Evolutionary conservation across 2,329 filamentous ascomycete genomes (phyloP), one percentile per base, ranked within the genome.

Genomic region (Stagonosporopsis cucurbitacearum): DNA sequence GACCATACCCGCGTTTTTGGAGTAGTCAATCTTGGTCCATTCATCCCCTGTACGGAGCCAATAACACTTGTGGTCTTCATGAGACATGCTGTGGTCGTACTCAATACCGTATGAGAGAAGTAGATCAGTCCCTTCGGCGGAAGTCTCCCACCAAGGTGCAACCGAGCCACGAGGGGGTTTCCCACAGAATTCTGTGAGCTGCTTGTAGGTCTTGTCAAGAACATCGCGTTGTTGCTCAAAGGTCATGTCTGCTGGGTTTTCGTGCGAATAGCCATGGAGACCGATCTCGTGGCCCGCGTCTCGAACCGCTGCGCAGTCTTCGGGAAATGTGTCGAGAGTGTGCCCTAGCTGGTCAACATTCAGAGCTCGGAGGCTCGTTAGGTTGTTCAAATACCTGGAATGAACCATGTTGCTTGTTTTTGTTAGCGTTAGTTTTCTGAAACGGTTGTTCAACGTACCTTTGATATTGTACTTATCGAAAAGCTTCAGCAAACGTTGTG

Each of bases 61-160:
- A 63, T 89, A 89, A 58, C 81, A 80, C 67, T 87, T 82, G 57
- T 82, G 86, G 68, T 89, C 87, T 39, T 88, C 78, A 66, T 88
- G 86, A 47, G 77, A 81, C 82, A 89, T 87, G 54, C 79, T 83
- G 65, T 89, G 86, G 62, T 90, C 87, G 63, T 90, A 89, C 63
- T 88, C 86, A 49, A 89, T 84, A 11, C 87, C 86, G 64, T 89
- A 89, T 50, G 80, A 81, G 5, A 89, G 78, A 64, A 89, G 76
- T 22, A 89, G 72, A 62, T 89, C 83, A 0, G 84, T 83, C 2
- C 86, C 87, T 68, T 91, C 88, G 57, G 84, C 81, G 58, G 83
- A 86, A 0, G 84, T 86, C 67, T 92, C 89, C 89, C 88, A 91
- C 82, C 84, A 92, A 0, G 90, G 89, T 0, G 88, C 89, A 0